phyloP scores from a whole-genome alignment of 31 red algal species.

The Odonthalia washingtoniensis region DNA sequence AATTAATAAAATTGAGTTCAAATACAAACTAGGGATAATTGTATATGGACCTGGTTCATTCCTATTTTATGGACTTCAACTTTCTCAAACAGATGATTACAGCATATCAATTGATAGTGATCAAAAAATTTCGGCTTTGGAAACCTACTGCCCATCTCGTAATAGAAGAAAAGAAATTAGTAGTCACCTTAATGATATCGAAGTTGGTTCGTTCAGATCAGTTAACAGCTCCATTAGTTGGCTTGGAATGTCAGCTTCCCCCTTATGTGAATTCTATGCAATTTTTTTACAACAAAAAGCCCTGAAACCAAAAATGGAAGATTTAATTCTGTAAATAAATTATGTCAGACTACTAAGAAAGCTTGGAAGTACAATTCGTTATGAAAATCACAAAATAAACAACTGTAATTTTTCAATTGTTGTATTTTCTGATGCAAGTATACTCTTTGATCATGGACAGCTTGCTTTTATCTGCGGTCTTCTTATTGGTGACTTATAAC shows the following conservation, averaged over 20 bases:
- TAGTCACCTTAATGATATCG: background rate
- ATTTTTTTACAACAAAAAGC: background rate
- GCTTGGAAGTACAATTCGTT: background rate
- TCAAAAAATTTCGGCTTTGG: background rate
- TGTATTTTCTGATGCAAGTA: background rate
- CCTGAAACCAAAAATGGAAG: background rate
- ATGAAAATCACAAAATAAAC: background rate
- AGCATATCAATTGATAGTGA: background rate
- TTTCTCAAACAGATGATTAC: background rate
- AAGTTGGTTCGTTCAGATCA: too few relatives aligned
- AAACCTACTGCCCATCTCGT: too few relatives aligned
- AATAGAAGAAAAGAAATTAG: too few relatives aligned
- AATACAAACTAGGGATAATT: background rate
- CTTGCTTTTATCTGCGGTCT: too few relatives aligned
- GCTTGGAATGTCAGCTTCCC: conserved; percentile 22
- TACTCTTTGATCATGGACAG: too few relatives aligned
- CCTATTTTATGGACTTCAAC: too few relatives aligned
- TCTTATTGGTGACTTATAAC: background rate
- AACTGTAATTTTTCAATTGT: background rate
- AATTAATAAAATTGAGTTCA: background rate
- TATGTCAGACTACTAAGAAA: background rate
- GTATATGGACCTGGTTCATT: background rate
- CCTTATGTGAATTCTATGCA: background rate
- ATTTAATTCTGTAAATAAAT: background rate
- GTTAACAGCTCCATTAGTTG: conserved; percentile 8